These are phyloP conservation scores for Austroboletus festivus DNA, from an alignment of 768 basidiomycete species.

Conservation along the genomic window DNA sequence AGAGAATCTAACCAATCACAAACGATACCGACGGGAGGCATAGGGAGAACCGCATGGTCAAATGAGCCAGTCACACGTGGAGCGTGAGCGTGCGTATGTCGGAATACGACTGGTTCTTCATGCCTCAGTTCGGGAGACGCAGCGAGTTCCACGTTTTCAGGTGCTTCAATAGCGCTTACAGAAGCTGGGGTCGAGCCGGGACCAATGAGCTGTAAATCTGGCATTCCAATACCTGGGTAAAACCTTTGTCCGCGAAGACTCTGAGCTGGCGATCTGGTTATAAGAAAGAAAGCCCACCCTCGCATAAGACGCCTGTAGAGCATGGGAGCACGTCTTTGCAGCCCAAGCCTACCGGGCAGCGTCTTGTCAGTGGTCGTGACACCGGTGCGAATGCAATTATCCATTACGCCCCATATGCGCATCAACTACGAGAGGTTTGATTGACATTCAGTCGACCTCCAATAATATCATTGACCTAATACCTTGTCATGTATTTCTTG, in stretches of 20 bases:
- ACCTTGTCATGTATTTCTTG: conserved; percentile 76
- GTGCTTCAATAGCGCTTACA: conserved; percentile 21
- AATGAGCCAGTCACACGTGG: conserved; percentile 67
- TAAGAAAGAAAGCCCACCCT: conserved; percentile 46
- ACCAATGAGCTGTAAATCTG: conserved; percentile 37
- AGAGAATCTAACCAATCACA: neutral
- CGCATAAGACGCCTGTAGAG: conserved; percentile 90
- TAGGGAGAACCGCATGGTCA: conserved; percentile 74
- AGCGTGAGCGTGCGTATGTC: conserved; percentile 19
- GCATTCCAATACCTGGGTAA: conserved; percentile 46
- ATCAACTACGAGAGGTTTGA: conserved; percentile 40
- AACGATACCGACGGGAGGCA: conserved; percentile 66
- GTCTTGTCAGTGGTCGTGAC: conserved; percentile 74
- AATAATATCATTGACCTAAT: neutral
- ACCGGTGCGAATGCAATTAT: conserved; percentile 82
- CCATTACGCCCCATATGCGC: conserved; percentile 91
- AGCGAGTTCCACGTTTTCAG: conserved; percentile 6
- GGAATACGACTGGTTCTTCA: conserved; percentile 1
- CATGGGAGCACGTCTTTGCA: conserved; percentile 82
- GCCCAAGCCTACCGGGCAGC: conserved; percentile 81
- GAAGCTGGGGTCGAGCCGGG: conserved; percentile 15
- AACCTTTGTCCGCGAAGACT: conserved; percentile 39
- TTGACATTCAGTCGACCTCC: neutral
- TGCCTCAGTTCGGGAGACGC: conserved; percentile 1
- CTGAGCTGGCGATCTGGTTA: neutral